Evolutionary conservation across 495 filamentous ascomycete genomes (phyloP), one percentile per base, ranked within the genome.

Genomic region (Aspergillus leporis): DNA sequence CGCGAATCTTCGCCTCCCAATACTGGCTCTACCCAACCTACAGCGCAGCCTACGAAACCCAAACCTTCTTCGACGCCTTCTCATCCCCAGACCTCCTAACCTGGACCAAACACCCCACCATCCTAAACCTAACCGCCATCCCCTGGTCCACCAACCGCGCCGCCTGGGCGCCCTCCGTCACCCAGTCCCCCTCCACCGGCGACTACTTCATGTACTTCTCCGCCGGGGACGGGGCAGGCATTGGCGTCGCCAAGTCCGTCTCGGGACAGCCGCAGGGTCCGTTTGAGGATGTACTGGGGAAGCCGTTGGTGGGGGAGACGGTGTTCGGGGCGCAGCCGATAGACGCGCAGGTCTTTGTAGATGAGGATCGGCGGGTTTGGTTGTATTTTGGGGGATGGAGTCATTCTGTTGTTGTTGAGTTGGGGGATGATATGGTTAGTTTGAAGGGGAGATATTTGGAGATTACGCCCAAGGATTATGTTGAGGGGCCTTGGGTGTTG

Each of bases 201-300:
- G 69, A 70, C 31, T 81, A 79, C 59, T 81, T 70, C 61, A 67
- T 81, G 55, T 81, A 81, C 63, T 81, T 81, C 56, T 72, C 70
- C 28, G 75, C 76, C 25, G 77, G 78, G 22, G 77, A 79, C 53
- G 73, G 74, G 4, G 74, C 75, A 5, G 76, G 76, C n/a, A 78
- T 81, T 38, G 77, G 77, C 22, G 78, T 81, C 16, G 78, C 69
- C 3, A 58, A 50, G 34, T 72, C 70, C 9, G 55, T 66, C 2
- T 68, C 73, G 16, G 66, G 74, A 18, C 62, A 50, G 21, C 77
- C 78, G 13, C 65, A 70, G 36, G 78, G 78, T 0, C 78, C 78
- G 6, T 81, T 74, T 45, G 60, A 61, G 21, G 77, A 81, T 45
- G 75, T 70, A 6, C 70, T 81, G 19, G 75, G 74, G 10, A 66